phyloP scores from a whole-genome alignment of 257 asterid genomes.

The Solanum rostratum region DNA sequence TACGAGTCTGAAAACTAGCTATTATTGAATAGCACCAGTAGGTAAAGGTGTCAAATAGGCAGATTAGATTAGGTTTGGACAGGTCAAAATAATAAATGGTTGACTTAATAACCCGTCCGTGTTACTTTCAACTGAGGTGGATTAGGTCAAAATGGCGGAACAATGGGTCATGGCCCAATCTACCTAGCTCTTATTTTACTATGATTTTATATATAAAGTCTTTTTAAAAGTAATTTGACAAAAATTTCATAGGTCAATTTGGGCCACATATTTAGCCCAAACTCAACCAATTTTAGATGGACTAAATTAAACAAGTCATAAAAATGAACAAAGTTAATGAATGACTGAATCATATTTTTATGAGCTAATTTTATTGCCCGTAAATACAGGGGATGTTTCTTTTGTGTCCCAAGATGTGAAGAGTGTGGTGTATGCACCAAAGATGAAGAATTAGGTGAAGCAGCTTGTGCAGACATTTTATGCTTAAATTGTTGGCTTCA shows the following conservation, averaged over 20 bases:
- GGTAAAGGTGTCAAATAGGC: too few relatives aligned
- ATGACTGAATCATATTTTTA: neutral
- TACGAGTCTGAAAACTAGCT: neutral
- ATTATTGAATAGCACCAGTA: neutral
- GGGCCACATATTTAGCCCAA: neutral
- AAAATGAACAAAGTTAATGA: too few relatives aligned
- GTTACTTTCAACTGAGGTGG: neutral
- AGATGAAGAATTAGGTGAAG: constrained; percentile 36
- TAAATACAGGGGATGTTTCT: constrained; percentile 45
- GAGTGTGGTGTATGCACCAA: constrained; percentile 66
- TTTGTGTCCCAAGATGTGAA: constrained; percentile 49
- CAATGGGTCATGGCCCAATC: neutral
- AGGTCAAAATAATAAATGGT: neutral
- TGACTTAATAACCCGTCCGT: neutral
- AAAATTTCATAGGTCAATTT: neutral
- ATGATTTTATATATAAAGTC: neutral
- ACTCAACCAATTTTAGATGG: neutral
- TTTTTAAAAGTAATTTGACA: neutral
- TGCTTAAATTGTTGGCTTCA: constrained; percentile 66
- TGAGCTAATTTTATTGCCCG: neutral
- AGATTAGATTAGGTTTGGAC: neutral
- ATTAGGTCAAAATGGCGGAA: neutral
- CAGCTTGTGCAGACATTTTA: constrained; percentile 42
- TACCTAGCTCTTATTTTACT: neutral
- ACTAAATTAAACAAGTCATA: neutral